Evolutionary conservation across 2,329 filamentous ascomycete species (phyloP), one percentile per base, ranked within the genome.

Genomic region (Cytospora chrysosperma): DNA sequence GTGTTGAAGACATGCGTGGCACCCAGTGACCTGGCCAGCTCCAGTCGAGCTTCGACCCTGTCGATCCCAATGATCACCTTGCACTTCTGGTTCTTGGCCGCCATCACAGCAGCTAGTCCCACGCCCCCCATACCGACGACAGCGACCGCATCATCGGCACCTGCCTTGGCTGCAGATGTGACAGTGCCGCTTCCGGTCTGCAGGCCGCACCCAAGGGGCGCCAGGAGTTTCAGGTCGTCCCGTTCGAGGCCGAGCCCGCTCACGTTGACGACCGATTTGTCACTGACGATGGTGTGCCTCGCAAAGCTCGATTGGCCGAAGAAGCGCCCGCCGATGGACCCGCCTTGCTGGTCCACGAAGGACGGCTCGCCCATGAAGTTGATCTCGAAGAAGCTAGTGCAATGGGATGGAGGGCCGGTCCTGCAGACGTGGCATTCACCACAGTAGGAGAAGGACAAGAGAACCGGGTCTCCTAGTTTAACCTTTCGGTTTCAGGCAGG

Each of bases 351-450:
- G 1, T 79, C 73, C 64, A 79, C 81, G 54, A 78, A 80, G 1
- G 75, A 78, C 63, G 82, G 79, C 1, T 80, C 80, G 69, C 63
- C 59, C 54, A 82, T 82, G 70, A 84, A 85, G 70, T 85, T 85
- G 66, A 79, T 74, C 5, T 74, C 71, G 57, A 76, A 77, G 69
- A 81, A 84, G n/a, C 74, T 68, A 55, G 71, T 67, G 72, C 83
- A 86, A 70, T 84, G 78, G 0, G 79, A 79, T 0, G 77, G 77
- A 32, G 78, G 75, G 5, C 76, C 77, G 0, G 72, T 72, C n/a
- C 73, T 72, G 71, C 83, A 85, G 17, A 77, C 73, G n/a, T 78
- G 72, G 71, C 83, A 85, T 3, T 68, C 66, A 4, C 73, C 68
- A 71, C 81, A 83, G 62, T 75, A 78, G n/a, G 76, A 73, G 68